Base-by-base conservation (phyloP, 2,329 filamentous ascomycete genomes). In the Xylaria sp. region DNA sequence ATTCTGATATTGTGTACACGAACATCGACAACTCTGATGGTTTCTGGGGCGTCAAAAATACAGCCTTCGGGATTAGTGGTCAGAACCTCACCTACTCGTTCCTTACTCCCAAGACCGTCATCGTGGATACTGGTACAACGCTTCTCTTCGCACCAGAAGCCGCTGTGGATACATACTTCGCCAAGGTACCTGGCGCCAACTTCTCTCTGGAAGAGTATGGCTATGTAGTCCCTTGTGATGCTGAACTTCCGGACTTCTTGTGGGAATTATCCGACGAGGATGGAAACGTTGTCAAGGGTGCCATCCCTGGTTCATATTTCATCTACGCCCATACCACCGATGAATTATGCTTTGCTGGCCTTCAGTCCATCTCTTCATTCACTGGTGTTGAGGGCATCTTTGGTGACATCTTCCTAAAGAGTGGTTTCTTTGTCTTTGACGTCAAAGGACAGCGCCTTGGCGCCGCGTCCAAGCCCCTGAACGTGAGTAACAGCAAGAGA, bases 381-480 rank as follows among this genome's bases (percentile, higher is more conserved):
- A 75, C 77, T 1, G 84, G 90, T 70, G 78, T 89, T 55, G 82
- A 84, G 17, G 88, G 85, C 64, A 93, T 97, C 75, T 87, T 94
- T 64, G 93, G 93, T 9, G 92, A 94, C 69, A 84, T 92, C 64
- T 93, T 94, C 82, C 85, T 96, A 72, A 96, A 96, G 87, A 87
- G 87, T 64, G 84, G 92, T 70, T 94, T 92, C 76, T 89, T 91
- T 34, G 88, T 93, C 56, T 93, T 93, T 78, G 90, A 93, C 76
- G 79, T 83, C 5, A 79, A 77, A 21, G 81, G 81, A 4, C 80
- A 81, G 66, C 78, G 80, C 55, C 76, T 88, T 32, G 84, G 84
- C 19, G 81, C 83, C 66, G 84, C 83, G 42, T 54, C 76, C 1
- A 82, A 82, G 69, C 68, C 68, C 57, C 71, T 85, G 11, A 80